A percentile compares a stretch with the other conserved stretches of the same genome.
Evolutionary conservation across 23 red algal species (phyloP).

Genomic region (Gracilaria gracilis): DNA sequence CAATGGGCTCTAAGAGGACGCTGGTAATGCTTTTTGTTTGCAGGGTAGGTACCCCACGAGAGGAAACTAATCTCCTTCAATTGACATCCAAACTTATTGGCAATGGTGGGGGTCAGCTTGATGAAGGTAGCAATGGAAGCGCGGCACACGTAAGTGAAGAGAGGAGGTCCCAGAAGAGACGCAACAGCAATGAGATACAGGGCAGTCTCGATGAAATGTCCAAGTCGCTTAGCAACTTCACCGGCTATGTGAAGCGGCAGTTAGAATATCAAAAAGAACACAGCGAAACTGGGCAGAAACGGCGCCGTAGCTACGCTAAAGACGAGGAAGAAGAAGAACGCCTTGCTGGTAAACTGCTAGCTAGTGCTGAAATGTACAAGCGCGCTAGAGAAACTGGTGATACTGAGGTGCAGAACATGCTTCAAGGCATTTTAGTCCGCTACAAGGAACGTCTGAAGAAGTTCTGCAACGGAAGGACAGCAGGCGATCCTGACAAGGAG

Average conservation of each 20-base stretch:
- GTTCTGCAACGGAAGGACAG: background rate
- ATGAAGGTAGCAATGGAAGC: background rate
- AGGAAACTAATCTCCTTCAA: slow-evolving; percentile 28
- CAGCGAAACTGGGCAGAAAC: no score
- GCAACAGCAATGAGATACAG: background rate
- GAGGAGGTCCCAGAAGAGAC: background rate
- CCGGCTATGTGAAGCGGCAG: background rate
- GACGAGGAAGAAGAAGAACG: background rate
- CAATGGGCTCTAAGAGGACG: background rate
- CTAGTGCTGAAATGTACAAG: background rate
- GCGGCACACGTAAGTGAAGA: background rate
- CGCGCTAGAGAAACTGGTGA: background rate
- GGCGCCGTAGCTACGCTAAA: no score
- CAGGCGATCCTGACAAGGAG: background rate
- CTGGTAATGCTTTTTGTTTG: slow-evolving; percentile 3
- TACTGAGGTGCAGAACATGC: background rate
- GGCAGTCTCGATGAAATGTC: background rate
- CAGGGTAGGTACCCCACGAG: background rate
- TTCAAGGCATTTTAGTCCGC: background rate
- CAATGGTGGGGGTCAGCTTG: background rate
- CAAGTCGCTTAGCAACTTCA: background rate
- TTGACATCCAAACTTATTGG: slow-evolving; percentile 1
- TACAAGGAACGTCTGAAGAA: background rate
- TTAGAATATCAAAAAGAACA: background rate
- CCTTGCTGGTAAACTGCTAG: background rate